Percentiles rank a stretch among this genome's conserved stretches.
phyloP scores from a whole-genome alignment of 495 filamentous ascomycete genomes.

The Hypomontagnella submonticulosa region DNA sequence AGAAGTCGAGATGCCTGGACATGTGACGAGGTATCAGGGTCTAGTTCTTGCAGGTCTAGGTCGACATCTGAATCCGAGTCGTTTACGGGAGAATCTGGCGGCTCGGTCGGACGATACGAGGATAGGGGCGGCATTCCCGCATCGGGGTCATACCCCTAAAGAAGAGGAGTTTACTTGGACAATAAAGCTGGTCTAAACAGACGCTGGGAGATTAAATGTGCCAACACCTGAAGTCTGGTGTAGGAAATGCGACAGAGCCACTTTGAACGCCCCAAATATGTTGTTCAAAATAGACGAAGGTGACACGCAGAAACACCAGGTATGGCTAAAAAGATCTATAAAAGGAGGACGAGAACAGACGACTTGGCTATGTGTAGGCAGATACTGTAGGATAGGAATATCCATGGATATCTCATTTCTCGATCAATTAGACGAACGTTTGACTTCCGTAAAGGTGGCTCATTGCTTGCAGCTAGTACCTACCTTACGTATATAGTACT shows the following conservation, averaged over 20 bases:
- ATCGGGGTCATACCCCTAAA: conserved; percentile 51
- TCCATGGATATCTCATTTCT: not conserved
- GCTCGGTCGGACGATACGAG: conserved; percentile 59
- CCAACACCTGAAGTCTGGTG: conserved; percentile 13
- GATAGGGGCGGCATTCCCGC: conserved; percentile 65
- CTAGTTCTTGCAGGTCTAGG: conserved; percentile 77
- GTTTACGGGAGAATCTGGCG: conserved; percentile 63
- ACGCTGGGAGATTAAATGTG: conserved; percentile 2
- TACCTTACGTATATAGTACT: too few relatives aligned
- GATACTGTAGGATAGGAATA: not conserved
- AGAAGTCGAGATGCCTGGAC: conserved; percentile 51
- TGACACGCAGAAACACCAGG: not conserved
- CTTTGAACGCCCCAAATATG: too few relatives aligned
- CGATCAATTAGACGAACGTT: conserved; percentile 9
- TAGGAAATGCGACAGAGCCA: too few relatives aligned
- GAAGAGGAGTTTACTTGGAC: conserved; percentile 33
- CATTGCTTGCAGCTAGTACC: conserved; percentile 8
- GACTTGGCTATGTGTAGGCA: conserved; percentile 5
- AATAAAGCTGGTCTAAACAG: not conserved
- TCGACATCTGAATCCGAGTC: conserved; percentile 76
- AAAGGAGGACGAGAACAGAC: not conserved
- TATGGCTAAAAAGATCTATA: not conserved
- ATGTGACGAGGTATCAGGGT: conserved; percentile 62
- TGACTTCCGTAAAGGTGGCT: conserved; percentile 21
- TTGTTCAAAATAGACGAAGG: not conserved